Evolutionary conservation across 1,284 basidiomycete genomes (phyloP).

Genomic region (Takashimella tepidaria): DNA sequence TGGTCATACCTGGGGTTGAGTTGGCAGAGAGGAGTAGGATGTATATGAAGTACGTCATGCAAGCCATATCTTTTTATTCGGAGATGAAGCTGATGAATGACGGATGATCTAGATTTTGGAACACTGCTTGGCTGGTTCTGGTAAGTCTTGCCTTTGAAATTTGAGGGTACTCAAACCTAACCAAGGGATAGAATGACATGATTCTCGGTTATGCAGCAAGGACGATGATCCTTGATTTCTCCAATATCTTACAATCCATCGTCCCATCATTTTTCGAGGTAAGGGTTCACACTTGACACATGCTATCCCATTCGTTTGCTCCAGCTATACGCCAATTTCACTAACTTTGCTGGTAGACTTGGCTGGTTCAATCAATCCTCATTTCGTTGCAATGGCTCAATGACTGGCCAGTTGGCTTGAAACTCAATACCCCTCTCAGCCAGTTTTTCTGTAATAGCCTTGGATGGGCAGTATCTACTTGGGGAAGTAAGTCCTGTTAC

Average conservation of each 20-base stretch:
- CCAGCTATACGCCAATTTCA: conserved; percentile 45
- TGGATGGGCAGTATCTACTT: conserved; percentile 58
- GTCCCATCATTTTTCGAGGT: conserved; percentile 27
- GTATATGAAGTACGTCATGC: conserved; percentile 43
- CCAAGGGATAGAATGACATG: conserved; percentile 59
- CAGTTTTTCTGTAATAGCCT: conserved; percentile 71
- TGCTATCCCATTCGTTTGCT: conserved; percentile 44
- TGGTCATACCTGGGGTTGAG: conserved; percentile 4
- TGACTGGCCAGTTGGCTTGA: conserved; percentile 91
- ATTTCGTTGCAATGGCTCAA: conserved; percentile 64
- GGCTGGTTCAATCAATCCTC: conserved; percentile 16
- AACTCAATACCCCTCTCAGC: conserved; percentile 90
- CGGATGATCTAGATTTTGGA: conserved; percentile 65
- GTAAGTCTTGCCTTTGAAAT: conserved; percentile 14
- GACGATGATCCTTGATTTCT: conserved; percentile 12
- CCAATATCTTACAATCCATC: conserved; percentile 7
- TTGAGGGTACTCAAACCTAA: not conserved
- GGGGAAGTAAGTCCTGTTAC: conserved; percentile 58
- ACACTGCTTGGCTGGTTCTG: conserved; percentile 80
- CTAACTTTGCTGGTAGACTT: conserved; percentile 1
- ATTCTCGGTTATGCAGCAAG: conserved; percentile 27
- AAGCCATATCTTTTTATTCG: conserved; percentile 17
- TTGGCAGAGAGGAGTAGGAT: conserved; percentile 44
- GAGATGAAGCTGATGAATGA: conserved; percentile 54
- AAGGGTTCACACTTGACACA: conserved; percentile 35